These are phyloP conservation scores for Puccinia sorghi DNA, from an alignment of 1,284 basidiomycete species.

Conservation along the genomic window DNA sequence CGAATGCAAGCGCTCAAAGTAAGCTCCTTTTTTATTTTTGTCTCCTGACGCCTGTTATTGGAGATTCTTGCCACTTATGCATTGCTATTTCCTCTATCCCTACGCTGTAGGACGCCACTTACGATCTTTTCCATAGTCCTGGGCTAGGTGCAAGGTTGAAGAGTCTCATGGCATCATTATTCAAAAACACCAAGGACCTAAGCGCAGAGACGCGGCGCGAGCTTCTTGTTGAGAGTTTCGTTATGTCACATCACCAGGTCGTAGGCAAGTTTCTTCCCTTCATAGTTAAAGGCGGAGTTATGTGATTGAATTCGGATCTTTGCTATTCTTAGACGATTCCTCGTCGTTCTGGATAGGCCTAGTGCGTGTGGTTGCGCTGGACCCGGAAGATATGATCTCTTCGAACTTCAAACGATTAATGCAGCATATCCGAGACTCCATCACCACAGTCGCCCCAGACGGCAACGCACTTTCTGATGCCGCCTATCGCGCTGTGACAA, in stretches of 20 bases:
- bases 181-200: conserved; percentile 62
- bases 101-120: conserved; percentile 6
- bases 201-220: conserved; percentile 17
- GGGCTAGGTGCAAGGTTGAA: conserved; percentile 21
- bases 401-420: conserved; percentile 66
- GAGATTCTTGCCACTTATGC: background rate
- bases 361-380: conserved; percentile 60
- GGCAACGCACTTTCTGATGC: conserved; percentile 59
- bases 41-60: background rate
- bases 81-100: background rate
- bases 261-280: conserved; percentile 33
- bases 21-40: background rate
- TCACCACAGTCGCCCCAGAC: background rate
- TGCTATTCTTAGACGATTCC: conserved; percentile 14
- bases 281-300: background rate
- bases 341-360: conserved; percentile 45
- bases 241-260: conserved; percentile 32
- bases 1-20: conserved; percentile 27
- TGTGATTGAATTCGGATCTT: background rate
- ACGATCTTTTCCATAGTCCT: conserved; percentile 22
- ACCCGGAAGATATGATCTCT: conserved; percentile 65
- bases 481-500: conserved; percentile 72
- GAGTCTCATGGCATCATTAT: conserved; percentile 74
- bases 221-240: conserved; percentile 42
- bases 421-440: conserved; percentile 66